Evolutionary conservation across 1,284 basidiomycete genomes (phyloP).

Genomic region (Cryptococcus wingfieldii): DNA sequence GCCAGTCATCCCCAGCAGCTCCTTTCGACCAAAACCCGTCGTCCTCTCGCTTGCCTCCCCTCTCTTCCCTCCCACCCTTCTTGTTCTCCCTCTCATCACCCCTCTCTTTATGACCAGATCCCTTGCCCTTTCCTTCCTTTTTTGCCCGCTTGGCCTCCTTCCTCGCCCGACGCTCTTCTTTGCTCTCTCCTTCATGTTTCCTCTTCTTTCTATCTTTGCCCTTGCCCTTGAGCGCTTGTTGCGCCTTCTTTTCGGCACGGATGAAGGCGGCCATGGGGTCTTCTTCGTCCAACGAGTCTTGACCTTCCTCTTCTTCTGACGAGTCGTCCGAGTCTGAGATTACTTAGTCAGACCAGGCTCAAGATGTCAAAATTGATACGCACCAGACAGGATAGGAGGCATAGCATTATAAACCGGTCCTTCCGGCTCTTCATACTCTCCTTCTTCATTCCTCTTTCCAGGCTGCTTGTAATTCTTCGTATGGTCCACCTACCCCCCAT

Average conservation of each 20-base stretch:
- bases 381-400: conserved; percentile 66
- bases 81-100: conserved; percentile 6
- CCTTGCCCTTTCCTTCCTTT: conserved; percentile 29
- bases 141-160: conserved; percentile 54
- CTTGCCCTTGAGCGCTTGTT: conserved; percentile 49
- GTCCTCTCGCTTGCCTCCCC: conserved; percentile 10
- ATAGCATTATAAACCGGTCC: conserved; percentile 79
- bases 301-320: conserved; percentile 56
- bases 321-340: conserved; percentile 54
- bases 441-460: conserved; percentile 72
- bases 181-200: conserved; percentile 66
- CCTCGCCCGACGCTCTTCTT: conserved; percentile 60
- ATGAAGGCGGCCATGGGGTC: conserved; percentile 97
- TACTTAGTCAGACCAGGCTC: background rate
- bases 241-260: conserved; percentile 53
- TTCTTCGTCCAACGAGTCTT: conserved; percentile 78
- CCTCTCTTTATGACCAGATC: conserved; percentile 16
- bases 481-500: conserved; percentile 65
- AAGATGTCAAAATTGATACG: conserved; percentile 22
- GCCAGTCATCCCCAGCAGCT: conserved; percentile 20
- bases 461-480: conserved; percentile 90
- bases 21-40: background rate
- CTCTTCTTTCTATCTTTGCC: conserved; percentile 65
- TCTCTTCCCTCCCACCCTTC: conserved; percentile 18
- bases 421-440: conserved; percentile 81